Conservation (phyloP, 805 yeast genomes). For the Zygotorulaspora chibaensis region DNA sequence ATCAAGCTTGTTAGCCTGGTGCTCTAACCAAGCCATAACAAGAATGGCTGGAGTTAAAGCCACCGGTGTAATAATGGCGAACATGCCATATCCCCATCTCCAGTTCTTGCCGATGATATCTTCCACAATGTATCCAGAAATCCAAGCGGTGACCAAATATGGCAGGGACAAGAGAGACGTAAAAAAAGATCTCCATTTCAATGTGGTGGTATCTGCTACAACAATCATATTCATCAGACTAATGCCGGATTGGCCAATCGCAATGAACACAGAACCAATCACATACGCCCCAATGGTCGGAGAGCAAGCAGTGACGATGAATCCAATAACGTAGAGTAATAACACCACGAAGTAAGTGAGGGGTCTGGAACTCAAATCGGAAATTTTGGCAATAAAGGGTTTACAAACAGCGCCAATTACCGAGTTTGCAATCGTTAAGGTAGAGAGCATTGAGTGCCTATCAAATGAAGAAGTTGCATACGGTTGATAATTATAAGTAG, state of each 20-base stretch:
- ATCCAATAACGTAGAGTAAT: constrained; percentile 35
- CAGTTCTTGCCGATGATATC: constrained; percentile 38
- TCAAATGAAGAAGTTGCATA: constrained; percentile 40
- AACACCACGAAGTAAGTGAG: constrained; percentile 35
- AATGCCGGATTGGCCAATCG: constrained; percentile 39
- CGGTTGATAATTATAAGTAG: constrained; percentile 36
- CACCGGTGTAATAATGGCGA: constrained; percentile 44
- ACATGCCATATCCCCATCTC: constrained; percentile 54
- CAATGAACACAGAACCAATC: constrained; percentile 37
- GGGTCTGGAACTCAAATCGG: constrained; percentile 42
- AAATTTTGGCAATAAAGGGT: constrained; percentile 40
- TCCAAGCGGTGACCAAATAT: constrained; percentile 41
- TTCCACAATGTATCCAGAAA: constrained; percentile 39
- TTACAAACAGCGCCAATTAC: constrained; percentile 38
- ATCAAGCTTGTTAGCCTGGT: constrained; percentile 28
- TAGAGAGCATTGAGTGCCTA: constrained; percentile 39
- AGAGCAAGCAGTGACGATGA: constrained; percentile 37
- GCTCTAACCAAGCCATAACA: constrained; percentile 35
- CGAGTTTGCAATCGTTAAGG: constrained; percentile 39
- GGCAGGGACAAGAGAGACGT: constrained; percentile 39
- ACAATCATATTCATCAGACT: constrained; percentile 34
- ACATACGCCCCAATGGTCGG: constrained; percentile 36
- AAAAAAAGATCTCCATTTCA: constrained; percentile 39
- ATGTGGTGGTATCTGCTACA: constrained; percentile 38
- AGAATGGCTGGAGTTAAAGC: constrained; percentile 35